These are phyloP conservation scores for Crinitomyces ghanaensis DNA, from an alignment of 805 yeast species.

Conservation along the genomic window DNA sequence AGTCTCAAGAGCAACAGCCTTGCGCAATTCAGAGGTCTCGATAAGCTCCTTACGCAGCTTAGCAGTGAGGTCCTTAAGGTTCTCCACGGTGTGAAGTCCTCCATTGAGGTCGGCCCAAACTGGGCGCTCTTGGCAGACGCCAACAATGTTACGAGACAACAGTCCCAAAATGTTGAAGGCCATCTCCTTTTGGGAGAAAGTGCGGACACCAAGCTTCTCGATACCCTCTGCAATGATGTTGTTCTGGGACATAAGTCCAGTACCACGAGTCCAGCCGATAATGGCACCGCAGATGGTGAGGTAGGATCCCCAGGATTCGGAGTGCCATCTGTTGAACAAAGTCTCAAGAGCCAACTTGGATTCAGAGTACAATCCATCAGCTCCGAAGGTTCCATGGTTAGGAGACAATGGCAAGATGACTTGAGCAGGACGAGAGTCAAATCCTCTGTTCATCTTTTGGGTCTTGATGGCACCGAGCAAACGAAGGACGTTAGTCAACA, in stretches of 20 bases:
- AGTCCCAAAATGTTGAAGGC: conserved; percentile 96
- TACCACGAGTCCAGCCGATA: conserved; percentile 99
- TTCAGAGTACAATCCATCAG: conserved; percentile 97
- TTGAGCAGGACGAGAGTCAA: conserved; percentile 97
- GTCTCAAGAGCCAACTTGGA: conserved; percentile 93
- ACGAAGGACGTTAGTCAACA: conserved; percentile 92
- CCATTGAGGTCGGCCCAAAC: conserved; percentile 98
- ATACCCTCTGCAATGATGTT: conserved; percentile 96
- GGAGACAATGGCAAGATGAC: conserved; percentile 95
- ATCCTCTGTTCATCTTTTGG: conserved; percentile 62
- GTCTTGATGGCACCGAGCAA: conserved; percentile 82
- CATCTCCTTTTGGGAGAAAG: conserved; percentile 98
- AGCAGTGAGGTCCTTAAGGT: conserved; percentile 79
- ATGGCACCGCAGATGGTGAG: conserved; percentile 96
- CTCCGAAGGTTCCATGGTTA: conserved; percentile 98
- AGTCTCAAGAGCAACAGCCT: conserved; percentile 90
- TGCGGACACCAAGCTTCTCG: conserved; percentile 90
- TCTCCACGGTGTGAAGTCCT: conserved; percentile 88
- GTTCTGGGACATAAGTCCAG: conserved; percentile 97
- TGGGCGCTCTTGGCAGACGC: conserved; percentile 85
- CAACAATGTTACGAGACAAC: conserved; percentile 73
- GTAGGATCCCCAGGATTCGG: conserved; percentile 93
- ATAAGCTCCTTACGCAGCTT: conserved; percentile 60
- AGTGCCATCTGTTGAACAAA: conserved; percentile 95
- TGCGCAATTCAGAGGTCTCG: conserved; percentile 83